Evolutionary conservation across 2,329 filamentous ascomycete species (phyloP).

Genomic region (Nemania sp.): DNA sequence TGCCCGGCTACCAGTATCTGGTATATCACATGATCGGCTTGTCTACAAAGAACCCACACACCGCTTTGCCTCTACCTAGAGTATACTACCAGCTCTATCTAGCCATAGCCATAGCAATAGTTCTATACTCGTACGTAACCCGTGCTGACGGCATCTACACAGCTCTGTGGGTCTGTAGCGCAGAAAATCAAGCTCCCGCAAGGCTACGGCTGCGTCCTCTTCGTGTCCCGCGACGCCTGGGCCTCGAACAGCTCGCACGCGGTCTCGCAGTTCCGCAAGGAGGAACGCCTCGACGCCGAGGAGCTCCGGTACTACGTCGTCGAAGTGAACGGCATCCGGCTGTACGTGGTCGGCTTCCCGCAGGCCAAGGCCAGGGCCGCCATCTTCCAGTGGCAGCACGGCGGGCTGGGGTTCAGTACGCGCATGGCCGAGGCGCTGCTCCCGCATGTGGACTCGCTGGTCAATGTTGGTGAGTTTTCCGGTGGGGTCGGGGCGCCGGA

Average conservation of each 20-base stretch:
- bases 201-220: slow-evolving; percentile 47
- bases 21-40: no score
- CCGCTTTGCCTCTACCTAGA: no score
- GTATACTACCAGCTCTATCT: no score
- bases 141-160: background rate
- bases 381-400: slow-evolving; percentile 59
- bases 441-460: slow-evolving; percentile 51
- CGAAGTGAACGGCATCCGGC: slow-evolving; percentile 56
- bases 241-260: slow-evolving; percentile 48
- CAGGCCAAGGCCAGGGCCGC: slow-evolving; percentile 52
- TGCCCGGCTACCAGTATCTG: background rate
- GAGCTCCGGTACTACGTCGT: slow-evolving; percentile 57
- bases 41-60: background rate
- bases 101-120: no score
- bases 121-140: no score
- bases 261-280: slow-evolving; percentile 52
- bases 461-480: slow-evolving; percentile 51
- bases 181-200: slow-evolving; percentile 48
- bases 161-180: slow-evolving; percentile 56
- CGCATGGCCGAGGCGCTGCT: slow-evolving; percentile 60
- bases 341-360: slow-evolving; percentile 60
- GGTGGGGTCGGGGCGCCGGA: slow-evolving; percentile 44
- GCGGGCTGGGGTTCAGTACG: slow-evolving; percentile 61
- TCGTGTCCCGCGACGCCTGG: slow-evolving; percentile 49
- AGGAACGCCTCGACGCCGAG: slow-evolving; percentile 50